Evolutionary conservation across 768 basidiomycete species (phyloP).

Genomic region (Leccinum variicolor): DNA sequence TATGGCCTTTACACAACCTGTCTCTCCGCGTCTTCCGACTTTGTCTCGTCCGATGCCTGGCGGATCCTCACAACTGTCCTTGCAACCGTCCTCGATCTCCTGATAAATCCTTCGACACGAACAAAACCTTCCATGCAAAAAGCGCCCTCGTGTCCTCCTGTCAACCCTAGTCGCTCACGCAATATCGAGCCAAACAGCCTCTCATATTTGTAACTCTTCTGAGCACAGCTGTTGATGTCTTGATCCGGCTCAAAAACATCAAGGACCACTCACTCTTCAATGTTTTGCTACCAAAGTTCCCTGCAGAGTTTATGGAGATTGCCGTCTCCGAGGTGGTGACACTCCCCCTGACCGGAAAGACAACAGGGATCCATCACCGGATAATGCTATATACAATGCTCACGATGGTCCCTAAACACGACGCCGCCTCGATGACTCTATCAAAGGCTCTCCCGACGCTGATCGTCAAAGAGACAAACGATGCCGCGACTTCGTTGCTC

Average conservation of each 20-base stretch:
- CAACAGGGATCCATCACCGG: slow-evolving; percentile 83
- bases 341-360: slow-evolving; percentile 83
- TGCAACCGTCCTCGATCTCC: slow-evolving; percentile 56
- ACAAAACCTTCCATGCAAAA: slow-evolving; percentile 57
- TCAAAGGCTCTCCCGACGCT: slow-evolving; percentile 40
- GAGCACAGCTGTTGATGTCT: slow-evolving; percentile 67
- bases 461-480: slow-evolving; percentile 76
- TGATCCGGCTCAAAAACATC: slow-evolving; percentile 61
- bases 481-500: slow-evolving; percentile 55
- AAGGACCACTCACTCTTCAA: slow-evolving; percentile 55
- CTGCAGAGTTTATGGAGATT: slow-evolving; percentile 38
- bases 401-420: slow-evolving; percentile 45
- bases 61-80: slow-evolving; percentile 51
- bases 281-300: slow-evolving; percentile 34
- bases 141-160: slow-evolving; percentile 56
- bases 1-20: slow-evolving; percentile 59
- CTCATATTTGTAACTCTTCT: slow-evolving; percentile 49
- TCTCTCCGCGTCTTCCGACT: slow-evolving; percentile 41
- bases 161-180: slow-evolving; percentile 47
- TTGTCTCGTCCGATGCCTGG: slow-evolving; percentile 49
- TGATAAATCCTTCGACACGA: slow-evolving; percentile 48
- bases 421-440: slow-evolving; percentile 44
- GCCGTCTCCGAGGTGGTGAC: slow-evolving; percentile 64
- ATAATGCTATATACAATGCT: slow-evolving; percentile 79
- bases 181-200: slow-evolving; percentile 46